A percentile compares a stretch with the other conserved stretches of the same genome.
These are phyloP conservation scores for Mangifera indica DNA, from an alignment of 345 rosid genomes.

Conservation along the genomic window DNA sequence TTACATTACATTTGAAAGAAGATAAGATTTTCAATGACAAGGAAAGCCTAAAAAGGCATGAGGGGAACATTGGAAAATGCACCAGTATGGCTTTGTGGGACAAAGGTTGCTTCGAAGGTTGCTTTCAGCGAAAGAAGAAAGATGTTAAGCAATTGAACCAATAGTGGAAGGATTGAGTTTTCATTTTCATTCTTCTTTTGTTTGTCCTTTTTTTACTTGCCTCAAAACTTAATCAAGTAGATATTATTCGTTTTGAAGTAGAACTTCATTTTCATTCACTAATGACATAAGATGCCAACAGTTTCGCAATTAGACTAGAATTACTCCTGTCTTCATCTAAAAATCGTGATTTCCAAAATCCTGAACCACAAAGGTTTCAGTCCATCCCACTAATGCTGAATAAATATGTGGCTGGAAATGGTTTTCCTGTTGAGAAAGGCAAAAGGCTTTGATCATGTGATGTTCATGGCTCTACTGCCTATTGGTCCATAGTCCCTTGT, in stretches of 20 bases:
- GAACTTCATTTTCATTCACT: no score
- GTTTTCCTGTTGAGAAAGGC: not conserved
- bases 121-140: not conserved
- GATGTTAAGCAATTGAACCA: conserved; percentile 4
- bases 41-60: not conserved
- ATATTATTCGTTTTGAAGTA: no score
- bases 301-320: no score
- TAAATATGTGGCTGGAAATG: not conserved
- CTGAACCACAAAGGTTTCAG: no score
- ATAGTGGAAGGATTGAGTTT: not conserved
- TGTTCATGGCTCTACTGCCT: not conserved
- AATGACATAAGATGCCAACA: no score
- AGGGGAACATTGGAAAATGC: conserved; percentile 27
- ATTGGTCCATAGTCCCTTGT: conserved; percentile 1
- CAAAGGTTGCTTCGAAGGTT: conserved; percentile 15
- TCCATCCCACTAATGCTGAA: not conserved
- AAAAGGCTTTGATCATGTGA: not conserved
- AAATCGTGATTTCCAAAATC: no score
- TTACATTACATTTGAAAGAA: not conserved
- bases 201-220: no score
- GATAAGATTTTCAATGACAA: conserved; percentile 2
- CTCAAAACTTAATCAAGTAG: no score
- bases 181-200: not conserved
- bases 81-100: conserved; percentile 23
- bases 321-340: no score